These are phyloP conservation scores for Rhodomyrtus psidioides DNA, from an alignment of 441 rosid species.

Conservation along the genomic window DNA sequence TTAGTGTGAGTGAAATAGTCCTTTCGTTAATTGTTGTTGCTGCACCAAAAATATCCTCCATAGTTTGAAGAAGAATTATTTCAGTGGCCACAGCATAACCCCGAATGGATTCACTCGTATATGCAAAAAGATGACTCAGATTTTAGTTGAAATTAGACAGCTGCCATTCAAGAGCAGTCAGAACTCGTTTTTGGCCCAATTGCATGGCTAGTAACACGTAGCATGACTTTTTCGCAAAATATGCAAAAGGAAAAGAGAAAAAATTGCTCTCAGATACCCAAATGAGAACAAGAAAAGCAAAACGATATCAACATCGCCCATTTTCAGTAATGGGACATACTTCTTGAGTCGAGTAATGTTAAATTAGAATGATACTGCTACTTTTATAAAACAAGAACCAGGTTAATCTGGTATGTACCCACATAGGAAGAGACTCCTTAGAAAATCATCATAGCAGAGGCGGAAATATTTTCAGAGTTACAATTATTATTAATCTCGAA, in stretches of 20 bases:
- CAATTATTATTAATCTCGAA: background rate
- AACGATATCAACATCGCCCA: background rate
- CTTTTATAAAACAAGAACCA: background rate
- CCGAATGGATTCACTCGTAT: background rate
- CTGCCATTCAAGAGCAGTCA: background rate
- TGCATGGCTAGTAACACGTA: background rate
- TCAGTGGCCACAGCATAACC: background rate
- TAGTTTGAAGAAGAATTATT: background rate
- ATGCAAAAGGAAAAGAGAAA: background rate
- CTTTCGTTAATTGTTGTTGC: background rate
- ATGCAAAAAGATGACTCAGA: background rate
- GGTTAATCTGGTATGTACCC: background rate
- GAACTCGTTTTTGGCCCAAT: background rate
- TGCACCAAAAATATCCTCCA: background rate
- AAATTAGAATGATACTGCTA: background rate
- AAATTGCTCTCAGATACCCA: background rate
- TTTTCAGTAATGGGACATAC: background rate
- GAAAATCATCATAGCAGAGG: background rate
- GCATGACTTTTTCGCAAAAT: background rate
- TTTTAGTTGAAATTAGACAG: background rate
- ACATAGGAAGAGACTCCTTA: background rate
- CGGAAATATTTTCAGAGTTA: background rate
- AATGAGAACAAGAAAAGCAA: background rate
- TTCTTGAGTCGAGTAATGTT: background rate
- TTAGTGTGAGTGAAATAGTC: background rate